A percentile compares a stretch with the other conserved stretches of the same genome.
Evolutionary conservation across 768 basidiomycete genomes (phyloP).

Genomic region (Serendipita sp.): DNA sequence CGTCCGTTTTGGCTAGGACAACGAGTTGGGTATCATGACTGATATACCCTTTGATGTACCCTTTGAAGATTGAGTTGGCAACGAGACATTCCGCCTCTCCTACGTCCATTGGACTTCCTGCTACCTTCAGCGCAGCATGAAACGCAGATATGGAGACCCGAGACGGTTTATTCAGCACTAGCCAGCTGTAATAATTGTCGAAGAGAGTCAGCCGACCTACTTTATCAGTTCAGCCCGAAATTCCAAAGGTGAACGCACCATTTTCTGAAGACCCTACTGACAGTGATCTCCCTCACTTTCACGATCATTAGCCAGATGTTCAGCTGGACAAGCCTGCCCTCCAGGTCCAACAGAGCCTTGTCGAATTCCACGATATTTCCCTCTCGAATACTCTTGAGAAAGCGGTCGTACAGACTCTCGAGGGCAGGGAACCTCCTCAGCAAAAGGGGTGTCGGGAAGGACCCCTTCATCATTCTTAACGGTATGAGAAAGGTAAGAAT

Average conservation of each 20-base stretch:
- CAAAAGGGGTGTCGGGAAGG: conserved; percentile 61
- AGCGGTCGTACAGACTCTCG: conserved; percentile 58
- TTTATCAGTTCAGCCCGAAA: background rate
- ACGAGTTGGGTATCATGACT: conserved; percentile 93
- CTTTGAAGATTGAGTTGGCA: conserved; percentile 90
- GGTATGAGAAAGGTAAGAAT: conserved; percentile 86
- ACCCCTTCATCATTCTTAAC: conserved; percentile 72
- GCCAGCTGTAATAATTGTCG: conserved; percentile 42
- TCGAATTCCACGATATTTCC: conserved; percentile 79
- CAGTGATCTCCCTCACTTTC: conserved; percentile 71
- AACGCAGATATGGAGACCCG: conserved; percentile 74
- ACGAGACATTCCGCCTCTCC: conserved; percentile 90
- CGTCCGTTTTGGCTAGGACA: conserved; percentile 62
- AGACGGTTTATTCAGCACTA: conserved; percentile 52
- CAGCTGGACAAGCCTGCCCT: conserved; percentile 64
- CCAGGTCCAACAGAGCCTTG: conserved; percentile 42
- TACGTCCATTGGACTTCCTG: conserved; percentile 45
- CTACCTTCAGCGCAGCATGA: conserved; percentile 54
- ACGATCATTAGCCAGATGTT: conserved; percentile 81
- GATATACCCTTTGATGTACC: conserved; percentile 88
- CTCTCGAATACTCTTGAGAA: conserved; percentile 57
- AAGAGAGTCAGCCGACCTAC: background rate
- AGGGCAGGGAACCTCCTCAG: conserved; percentile 60
- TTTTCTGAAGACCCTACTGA: conserved; percentile 56
- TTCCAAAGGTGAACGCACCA: conserved; percentile 20